A percentile compares a stretch with the other conserved stretches of the same genome.
phyloP scores from a whole-genome alignment of 208 protist species.

The Polymyxa betae region DNA sequence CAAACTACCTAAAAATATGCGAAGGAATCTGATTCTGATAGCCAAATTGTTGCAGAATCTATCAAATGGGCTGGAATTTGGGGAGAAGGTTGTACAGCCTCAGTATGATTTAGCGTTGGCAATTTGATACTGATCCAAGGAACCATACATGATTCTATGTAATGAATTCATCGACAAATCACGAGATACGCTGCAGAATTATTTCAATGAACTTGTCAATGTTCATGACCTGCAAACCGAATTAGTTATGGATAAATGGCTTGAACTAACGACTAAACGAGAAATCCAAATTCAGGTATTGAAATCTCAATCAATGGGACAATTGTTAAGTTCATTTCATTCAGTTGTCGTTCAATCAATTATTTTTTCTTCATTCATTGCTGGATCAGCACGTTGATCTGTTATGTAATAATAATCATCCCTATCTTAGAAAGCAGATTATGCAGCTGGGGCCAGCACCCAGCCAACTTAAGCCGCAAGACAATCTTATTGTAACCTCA shows the following conservation, averaged over 20 bases:
- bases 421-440: background rate
- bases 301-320: too few relatives aligned
- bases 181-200: slow-evolving; percentile 24
- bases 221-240: background rate
- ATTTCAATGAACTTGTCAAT: slow-evolving; percentile 26
- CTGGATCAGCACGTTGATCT: background rate
- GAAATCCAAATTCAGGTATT: background rate
- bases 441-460: background rate
- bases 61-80: slow-evolving; percentile 56
- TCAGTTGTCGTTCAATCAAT: slow-evolving; percentile 48
- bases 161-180: background rate
- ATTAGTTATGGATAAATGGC: slow-evolving; percentile 7
- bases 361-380: slow-evolving; percentile 47
- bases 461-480: background rate
- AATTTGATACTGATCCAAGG: background rate
- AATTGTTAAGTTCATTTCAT: too few relatives aligned
- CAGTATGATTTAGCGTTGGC: slow-evolving; percentile 44
- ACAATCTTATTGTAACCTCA: too few relatives aligned
- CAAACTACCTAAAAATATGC: background rate
- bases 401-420: background rate
- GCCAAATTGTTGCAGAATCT: slow-evolving; percentile 58
- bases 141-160: too few relatives aligned
- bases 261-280: background rate
- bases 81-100: slow-evolving; percentile 44
- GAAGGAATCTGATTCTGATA: slow-evolving; percentile 47